Base-by-base conservation (phyloP, 2,329 filamentous ascomycete species). In the Clonostachys solani region DNA sequence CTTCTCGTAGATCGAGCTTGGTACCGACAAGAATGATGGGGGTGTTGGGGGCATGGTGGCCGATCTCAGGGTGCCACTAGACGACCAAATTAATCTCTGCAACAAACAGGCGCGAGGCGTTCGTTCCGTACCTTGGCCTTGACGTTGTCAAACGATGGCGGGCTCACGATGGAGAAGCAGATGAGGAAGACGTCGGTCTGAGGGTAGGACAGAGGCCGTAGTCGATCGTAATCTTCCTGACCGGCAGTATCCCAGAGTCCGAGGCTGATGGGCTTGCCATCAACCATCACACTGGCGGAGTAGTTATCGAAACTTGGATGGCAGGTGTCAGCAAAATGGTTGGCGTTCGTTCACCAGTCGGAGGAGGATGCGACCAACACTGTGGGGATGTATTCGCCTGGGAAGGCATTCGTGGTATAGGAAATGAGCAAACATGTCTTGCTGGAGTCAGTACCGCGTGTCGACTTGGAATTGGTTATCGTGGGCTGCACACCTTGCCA, bases 301-400 rank as follows among this genome's bases (percentile, higher is more conserved):
- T 97, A 97, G 76, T 99, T 99, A 68, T 97, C 92, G 72, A 97
- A 97, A 54, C 91, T 96, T 58, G 19, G 41, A 19, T 33, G 29
- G 36, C 38, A 38, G 18, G 6, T 29, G 7, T 23, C 33, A 17
- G 17, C 17, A 35, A 29, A 29, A 10, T 9, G 23, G 23, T 29
- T 10, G 23, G 23, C 23, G 23, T 29, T 29, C 23, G 23, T 29
- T 29, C 12, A 33, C 12, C 12, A 16, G 38, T 52, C 35, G 42
- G 47, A 37, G 23, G 23, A 29, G 23, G 23, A 29, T 29, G 23
- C 23, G n/a, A 78, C 86, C 70, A 74, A 94, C 88, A 99, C 94
- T 60, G 94, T 99, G 57, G 94, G 94, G 60, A 99, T 97, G 73
- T 99, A 99, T 79, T 99, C 94, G 70, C 94, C 94, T n/a, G 94